Evolutionary conservation across 2,329 filamentous ascomycete genomes (phyloP), one percentile per base, ranked within the genome.

Genomic region (Sphaerulina musiva): DNA sequence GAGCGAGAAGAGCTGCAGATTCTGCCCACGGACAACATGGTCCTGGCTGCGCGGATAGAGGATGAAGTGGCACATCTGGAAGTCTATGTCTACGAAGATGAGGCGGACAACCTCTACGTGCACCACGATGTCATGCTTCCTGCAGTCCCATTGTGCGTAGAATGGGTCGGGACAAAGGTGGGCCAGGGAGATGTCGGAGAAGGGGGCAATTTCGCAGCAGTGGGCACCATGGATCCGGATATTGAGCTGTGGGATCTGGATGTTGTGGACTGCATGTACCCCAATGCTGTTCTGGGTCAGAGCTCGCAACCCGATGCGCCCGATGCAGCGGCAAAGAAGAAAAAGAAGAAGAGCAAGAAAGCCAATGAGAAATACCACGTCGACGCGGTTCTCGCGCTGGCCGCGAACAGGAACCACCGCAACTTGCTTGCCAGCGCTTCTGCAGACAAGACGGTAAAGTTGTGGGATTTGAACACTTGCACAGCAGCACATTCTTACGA

Each of bases 51-150:
- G 61, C 92, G 95, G 74, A 86, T 97, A 48, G 93, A 98, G 73
- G 93, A 98, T 65, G 93, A 98, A 70, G 85, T 98, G 57, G 92
- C 93, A 14, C 92, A 97, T 72, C 78, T 98, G 26, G 93, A 98
- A 71, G 87, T 97, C 17, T 96, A 97, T 68, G 90, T 98, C 29
- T 98, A 97, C 73, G 93, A 98, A 72, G 93, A 97, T 65, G 83
- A 83, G 58, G 87, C 85, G 43, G 93, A 97, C 73, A 98, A 98
- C 70, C 84, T 98, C 57, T 98, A 98, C 71, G 92, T 98, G 23
- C 93, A 98, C 75, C 93, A 98, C 80, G 93, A 98, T 72, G 95
- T 98, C 65, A 97, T 98, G 92, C 81, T 98, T 53, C 93, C 93
- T 32, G 92, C 92, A 23, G 95, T 98, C 68, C 93, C 93, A 9